Evolutionary conservation across 495 filamentous ascomycete species (phyloP), one percentile per base, ranked within the genome.

Genomic region (Pseudotulostoma volvatum): DNA sequence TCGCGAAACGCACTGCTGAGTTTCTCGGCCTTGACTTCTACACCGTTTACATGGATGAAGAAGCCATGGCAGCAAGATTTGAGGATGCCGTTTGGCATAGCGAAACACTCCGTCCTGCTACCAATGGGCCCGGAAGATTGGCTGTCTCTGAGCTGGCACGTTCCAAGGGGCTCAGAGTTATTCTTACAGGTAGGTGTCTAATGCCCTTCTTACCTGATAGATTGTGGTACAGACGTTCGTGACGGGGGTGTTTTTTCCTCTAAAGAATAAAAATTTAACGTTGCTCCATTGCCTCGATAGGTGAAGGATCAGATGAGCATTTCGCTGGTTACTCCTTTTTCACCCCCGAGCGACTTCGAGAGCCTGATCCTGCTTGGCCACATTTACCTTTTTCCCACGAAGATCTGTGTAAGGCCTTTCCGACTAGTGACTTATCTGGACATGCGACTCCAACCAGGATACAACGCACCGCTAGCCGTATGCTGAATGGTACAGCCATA

Each of bases 251-350:
- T n/a, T n/a, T n/a, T 17, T 33, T 23, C 9, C 21, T 16, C 8
- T 20, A 11, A 0, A 20, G 4, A 1, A 0, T 21, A 4, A 20
- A 18, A 19, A 36, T 11, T 7, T 1, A n/a, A 1, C 0, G 20
- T 7, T 7, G 4, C 15, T n/a, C n/a, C n/a, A n/a, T 33, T 5
- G 9, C 34, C 7, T 19, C 7, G 20, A 31, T 34, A 51, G 67
- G 68, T 17, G 64, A 73, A 50, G 70, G 70, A 14, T 50, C 67
- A 5, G 68, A 72, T 44, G 68, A 72, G 51, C 54, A 64, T 45
- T 71, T 74, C 38, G 60, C 51, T 11, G 68, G 68, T 36, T 74
- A 74, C 41, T 42, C 53, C 1, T 41, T 58, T 18, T 64, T 62
- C 44, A 36, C 56, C 1, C 42, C 46, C 17, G 66, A 71, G 19